Evolutionary conservation across 2,329 filamentous ascomycete species (phyloP), one percentile per base, ranked within the genome.

Genomic region (Neodidymelliopsis sp.): DNA sequence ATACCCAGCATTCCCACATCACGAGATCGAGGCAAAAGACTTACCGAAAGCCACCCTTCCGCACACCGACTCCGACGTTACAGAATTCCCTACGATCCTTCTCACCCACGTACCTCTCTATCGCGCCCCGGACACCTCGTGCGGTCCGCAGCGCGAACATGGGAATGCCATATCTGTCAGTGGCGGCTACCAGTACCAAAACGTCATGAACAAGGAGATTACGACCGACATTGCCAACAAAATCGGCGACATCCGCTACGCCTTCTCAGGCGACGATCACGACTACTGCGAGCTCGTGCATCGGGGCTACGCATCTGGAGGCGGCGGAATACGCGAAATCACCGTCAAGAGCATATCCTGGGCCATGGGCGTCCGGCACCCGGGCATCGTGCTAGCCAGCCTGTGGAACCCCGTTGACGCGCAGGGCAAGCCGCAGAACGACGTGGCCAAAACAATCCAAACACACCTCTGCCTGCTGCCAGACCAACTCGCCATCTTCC

Each of bases 241-340:
- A 56, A 80, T 96, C 24, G 91, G 91, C 24, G 90, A 94, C 54
- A 84, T 97, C 10, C 81, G 84, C 3, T 88, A 94, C 57, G 88
- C 92, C 31, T 99, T 97, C 68, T 96, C 91, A 0, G 94, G 94
- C 9, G 94, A 99, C 63, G 94, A 99, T 67, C 94, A 99, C 75
- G 94, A 99, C 75, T 97, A 97, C 75, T 99, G 94, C 75, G 92
- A 96, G 65, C 77, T 97, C 6, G 81, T 86, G 0, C 94, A 99
- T 72, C 84, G 85, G 2, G 80, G 84, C 13, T 84, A 86, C 50
- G 76, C 78, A 0, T 81, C 79, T 4, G 82, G 80, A 19, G 83
- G 87, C 23, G 80, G 79, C 37, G 77, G 75, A 5, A 78, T 83
- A 18, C 73, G 74, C 18, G 94, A 99, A 71, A 95, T 97, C 57